Conservation (phyloP, 306 rosid genomes). For the Vicia sativa region DNA sequence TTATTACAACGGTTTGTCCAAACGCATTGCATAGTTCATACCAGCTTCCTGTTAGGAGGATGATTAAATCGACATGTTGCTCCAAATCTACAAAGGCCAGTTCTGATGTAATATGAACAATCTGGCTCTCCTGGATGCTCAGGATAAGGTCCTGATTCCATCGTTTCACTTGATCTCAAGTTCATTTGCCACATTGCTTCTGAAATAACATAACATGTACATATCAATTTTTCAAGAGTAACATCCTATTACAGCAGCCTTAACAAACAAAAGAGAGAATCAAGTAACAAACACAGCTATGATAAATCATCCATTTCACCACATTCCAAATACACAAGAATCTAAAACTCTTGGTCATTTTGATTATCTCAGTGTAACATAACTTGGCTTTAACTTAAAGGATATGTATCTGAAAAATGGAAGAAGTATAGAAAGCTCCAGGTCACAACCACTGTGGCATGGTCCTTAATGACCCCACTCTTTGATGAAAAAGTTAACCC, state of each 20-base stretch:
- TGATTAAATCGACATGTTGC: slow-evolving; percentile 95
- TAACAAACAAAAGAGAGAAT: slow-evolving; percentile 24
- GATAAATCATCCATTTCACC: slow-evolving; percentile 17
- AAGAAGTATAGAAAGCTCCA: slow-evolving; percentile 30
- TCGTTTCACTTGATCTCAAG: slow-evolving; percentile 80
- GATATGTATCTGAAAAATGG: slow-evolving; percentile 26
- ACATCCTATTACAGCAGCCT: not conserved
- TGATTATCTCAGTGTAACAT: slow-evolving; percentile 13
- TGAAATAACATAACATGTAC: slow-evolving; percentile 48
- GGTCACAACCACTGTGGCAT: slow-evolving; percentile 23
- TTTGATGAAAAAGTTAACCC: slow-evolving; percentile 25
- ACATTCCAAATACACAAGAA: slow-evolving; percentile 16
- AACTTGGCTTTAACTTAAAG: slow-evolving; percentile 17
- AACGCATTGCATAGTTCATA: slow-evolving; percentile 48
- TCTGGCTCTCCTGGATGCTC: slow-evolving; percentile 95
- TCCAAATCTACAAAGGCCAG: slow-evolving; percentile 97
- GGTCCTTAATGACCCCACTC: slow-evolving; percentile 27
- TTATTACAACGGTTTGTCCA: slow-evolving; percentile 23
- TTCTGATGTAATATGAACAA: slow-evolving; percentile 93
- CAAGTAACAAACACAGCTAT: slow-evolving; percentile 22
- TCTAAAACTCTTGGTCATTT: slow-evolving; percentile 1
- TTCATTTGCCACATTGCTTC: slow-evolving; percentile 97
- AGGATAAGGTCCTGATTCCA: slow-evolving; percentile 91
- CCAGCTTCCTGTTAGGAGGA: slow-evolving; percentile 96
- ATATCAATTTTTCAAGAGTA: slow-evolving; percentile 31